Evolutionary conservation across 2,329 filamentous ascomycete species (phyloP).

Genomic region (Acrocalymma vagum): DNA sequence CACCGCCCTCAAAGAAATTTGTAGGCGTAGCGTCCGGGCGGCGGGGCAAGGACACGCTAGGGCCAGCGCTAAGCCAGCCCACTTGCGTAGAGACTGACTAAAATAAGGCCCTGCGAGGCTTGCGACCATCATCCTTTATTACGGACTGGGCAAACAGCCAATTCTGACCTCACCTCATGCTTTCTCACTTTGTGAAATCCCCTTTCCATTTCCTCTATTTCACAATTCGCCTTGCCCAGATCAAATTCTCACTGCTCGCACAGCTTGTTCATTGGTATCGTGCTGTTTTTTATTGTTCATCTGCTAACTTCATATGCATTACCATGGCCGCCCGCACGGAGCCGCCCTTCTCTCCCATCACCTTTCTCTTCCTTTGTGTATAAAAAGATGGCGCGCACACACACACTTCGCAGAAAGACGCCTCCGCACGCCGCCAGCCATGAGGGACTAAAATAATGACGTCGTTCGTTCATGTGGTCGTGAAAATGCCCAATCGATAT

Average conservation of each 20-base stretch:
- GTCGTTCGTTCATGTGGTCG: conserved; percentile 37
- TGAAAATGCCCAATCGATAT: conserved; percentile 45
- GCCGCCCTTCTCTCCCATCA: conserved; percentile 4
- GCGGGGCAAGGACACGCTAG: conserved; percentile 14
- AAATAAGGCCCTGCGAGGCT: conserved; percentile 17
- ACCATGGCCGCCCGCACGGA: conserved; percentile 22
- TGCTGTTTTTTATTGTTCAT: conserved; percentile 41
- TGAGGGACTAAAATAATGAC: conserved; percentile 15
- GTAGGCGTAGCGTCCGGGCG: conserved; percentile 20
- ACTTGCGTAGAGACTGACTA: conserved; percentile 13
- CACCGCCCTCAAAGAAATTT: conserved; percentile 42
- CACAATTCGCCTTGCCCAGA: conserved; percentile 1
- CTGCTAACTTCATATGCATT: conserved; percentile 39
- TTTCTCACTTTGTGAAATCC: background rate
- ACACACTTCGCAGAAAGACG: conserved; percentile 12
- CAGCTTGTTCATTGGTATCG: conserved; percentile 48
- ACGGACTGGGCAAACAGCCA: no score
- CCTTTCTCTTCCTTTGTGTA: conserved; percentile 1
- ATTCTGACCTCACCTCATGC: conserved; percentile 28
- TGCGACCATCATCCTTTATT: conserved; percentile 26
- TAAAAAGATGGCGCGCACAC: conserved; percentile 3
- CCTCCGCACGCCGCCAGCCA: conserved; percentile 16
- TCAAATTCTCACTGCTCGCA: conserved; percentile 7
- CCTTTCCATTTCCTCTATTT: background rate
- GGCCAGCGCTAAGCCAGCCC: conserved; percentile 12